Evolutionary conservation across 345 rosid genomes (phyloP), one percentile per base, ranked within the genome.

Genomic region (Euphorbia lathyris): DNA sequence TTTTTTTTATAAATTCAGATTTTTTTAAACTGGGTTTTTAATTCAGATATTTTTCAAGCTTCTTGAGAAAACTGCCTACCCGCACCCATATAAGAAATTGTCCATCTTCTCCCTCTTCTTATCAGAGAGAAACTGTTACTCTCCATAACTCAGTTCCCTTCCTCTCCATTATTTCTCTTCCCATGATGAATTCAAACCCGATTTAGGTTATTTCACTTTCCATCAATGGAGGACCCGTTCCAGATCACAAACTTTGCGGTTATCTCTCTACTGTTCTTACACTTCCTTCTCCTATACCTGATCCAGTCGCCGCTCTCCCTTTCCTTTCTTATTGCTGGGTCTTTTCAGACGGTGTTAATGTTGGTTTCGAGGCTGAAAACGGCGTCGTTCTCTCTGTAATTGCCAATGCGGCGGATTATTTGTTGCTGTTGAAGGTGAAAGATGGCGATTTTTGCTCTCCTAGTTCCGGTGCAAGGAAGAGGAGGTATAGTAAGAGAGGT

Each of bases 221-320:
- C n/a, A n/a, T n/a, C 51, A 45, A 69, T 69, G 66, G 66, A 47
- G 14, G 61, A 66, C 72, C 68, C 11, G 66, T 38, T 40, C 55
- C 82, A 0, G 73, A 74, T 73, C 83, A 88, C 83, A 87, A 85
- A 72, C 95, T 87, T 58, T 87, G 93, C 77, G 97, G 98, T 50
- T 94, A 77, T 75, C 85, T 92, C 77, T 81, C 83, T 71, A 69
- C 80, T 0, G 95, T 90, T 66, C 82, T 94, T 27, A 27, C 80
- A 27, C 77, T 74, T 58, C 32, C 65, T 4, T 9, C 78, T 23
- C 74, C 86, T n/a, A 51, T 58, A 11, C 62, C 72, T 25, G 30
- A 12, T 30, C 43, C 36, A 32, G 36, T 32, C 36, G 36, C 75
- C 16, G 32, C 68, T 60, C 65, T 77, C 12, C 56, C 79, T 10